Evolutionary conservation across 441 rosid species (phyloP).

Genomic region (Monsonia emarginata): DNA sequence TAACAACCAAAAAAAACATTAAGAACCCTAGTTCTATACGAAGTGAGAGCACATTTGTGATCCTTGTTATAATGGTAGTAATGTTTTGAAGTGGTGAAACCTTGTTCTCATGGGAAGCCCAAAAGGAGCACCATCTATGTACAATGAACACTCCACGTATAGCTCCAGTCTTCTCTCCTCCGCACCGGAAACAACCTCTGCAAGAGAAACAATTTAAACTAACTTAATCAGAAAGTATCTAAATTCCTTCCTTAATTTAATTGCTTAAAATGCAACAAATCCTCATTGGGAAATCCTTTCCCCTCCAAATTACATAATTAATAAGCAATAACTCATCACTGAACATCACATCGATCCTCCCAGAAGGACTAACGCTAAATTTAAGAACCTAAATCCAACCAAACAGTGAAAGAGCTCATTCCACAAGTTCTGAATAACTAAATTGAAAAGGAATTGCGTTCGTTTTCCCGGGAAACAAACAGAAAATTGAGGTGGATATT

Average conservation of each 20-base stretch:
- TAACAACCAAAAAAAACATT: background rate
- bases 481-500: background rate
- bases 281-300: background rate
- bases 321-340: background rate
- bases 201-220: constrained; percentile 10
- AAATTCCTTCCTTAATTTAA: background rate
- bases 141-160: constrained; percentile 70
- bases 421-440: background rate
- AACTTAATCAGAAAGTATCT: background rate
- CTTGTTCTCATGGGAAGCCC: constrained; percentile 88
- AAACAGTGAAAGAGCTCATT: background rate
- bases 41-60: background rate
- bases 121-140: constrained; percentile 82
- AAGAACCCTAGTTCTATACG: background rate
- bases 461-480: background rate
- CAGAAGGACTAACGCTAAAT: too few relatives aligned
- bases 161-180: constrained; percentile 69
- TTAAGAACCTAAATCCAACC: background rate
- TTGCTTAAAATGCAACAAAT: background rate
- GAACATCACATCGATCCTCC: background rate
- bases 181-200: constrained; percentile 33
- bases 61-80: background rate
- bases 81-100: constrained; percentile 20
- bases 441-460: background rate
- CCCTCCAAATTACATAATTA: background rate